A percentile compares a stretch with the other conserved stretches of the same genome.
phyloP scores from a whole-genome alignment of 768 basidiomycete genomes.

The Tricholoma furcatifolium region DNA sequence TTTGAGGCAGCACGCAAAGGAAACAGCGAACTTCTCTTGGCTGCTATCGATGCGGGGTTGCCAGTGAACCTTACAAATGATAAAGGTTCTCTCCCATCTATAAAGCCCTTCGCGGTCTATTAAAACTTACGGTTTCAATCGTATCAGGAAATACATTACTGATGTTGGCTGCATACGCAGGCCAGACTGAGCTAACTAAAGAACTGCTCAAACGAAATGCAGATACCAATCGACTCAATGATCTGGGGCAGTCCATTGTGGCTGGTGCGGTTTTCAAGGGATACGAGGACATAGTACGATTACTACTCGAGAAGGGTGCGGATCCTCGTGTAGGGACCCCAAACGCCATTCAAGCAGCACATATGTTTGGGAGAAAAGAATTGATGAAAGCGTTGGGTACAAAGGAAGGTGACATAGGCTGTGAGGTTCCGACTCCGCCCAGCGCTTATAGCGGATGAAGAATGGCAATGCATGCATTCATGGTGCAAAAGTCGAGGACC shows the following conservation, averaged over 20 bases:
- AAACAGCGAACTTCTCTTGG: constrained; percentile 47
- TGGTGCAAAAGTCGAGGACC: too few relatives aligned
- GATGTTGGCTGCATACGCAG: constrained; percentile 77
- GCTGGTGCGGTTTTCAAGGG: constrained; percentile 80
- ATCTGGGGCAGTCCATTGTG: constrained; percentile 68
- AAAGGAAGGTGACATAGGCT: constrained; percentile 50
- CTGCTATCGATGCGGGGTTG: constrained; percentile 66
- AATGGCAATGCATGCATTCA: too few relatives aligned
- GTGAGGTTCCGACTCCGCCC: constrained; percentile 35
- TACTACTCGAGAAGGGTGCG: constrained; percentile 53
- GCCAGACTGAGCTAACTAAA: constrained; percentile 53
- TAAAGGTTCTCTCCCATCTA: constrained; percentile 44
- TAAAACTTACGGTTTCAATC: not conserved
- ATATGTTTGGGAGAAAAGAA: constrained; percentile 63
- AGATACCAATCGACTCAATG: constrained; percentile 70
- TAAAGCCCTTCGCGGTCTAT: not conserved
- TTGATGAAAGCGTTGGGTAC: constrained; percentile 58
- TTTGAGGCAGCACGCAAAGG: constrained; percentile 74
- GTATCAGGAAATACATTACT: constrained; percentile 69
- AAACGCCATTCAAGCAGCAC: constrained; percentile 65
- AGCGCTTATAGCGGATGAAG: constrained; percentile 7
- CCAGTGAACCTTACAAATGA: constrained; percentile 72
- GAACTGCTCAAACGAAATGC: constrained; percentile 56
- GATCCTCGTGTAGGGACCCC: constrained; percentile 67
- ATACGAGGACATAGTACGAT: constrained; percentile 59